phyloP scores from a whole-genome alignment of 805 yeast genomes.

The Yamadazyma takamatsuzukensis region DNA sequence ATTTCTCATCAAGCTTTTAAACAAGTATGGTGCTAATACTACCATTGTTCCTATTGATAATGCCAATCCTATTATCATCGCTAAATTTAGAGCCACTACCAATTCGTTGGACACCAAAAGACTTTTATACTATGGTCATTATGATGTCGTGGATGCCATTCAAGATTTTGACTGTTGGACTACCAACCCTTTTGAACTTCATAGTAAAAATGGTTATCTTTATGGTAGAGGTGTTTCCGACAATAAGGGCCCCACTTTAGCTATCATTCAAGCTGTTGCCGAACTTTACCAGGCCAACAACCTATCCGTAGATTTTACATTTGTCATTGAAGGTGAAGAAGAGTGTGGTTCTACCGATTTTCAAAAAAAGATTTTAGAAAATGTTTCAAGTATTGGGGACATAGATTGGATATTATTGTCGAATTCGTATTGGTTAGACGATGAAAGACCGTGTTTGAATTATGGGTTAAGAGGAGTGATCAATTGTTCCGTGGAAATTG shows the following conservation, averaged over 20 bases:
- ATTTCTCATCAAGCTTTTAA: conserved; percentile 58
- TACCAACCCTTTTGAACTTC: conserved; percentile 72
- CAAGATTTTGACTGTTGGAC: conserved; percentile 59
- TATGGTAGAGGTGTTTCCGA: conserved; percentile 93
- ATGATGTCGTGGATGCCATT: conserved; percentile 86
- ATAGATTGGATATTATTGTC: conserved; percentile 89
- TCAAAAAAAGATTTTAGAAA: conserved; percentile 54
- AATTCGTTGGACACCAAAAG: conserved; percentile 21
- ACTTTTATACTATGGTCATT: conserved; percentile 90
- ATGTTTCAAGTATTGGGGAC: conserved; percentile 47
- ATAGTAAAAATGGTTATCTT: conserved; percentile 77
- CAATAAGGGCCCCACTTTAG: conserved; percentile 89
- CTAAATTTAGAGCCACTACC: conserved; percentile 53
- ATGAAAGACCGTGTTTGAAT: conserved; percentile 82
- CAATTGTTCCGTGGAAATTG: conserved; percentile 68
- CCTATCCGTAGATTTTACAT: conserved; percentile 70
- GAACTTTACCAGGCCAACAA: conserved; percentile 51
- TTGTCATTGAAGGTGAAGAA: conserved; percentile 92
- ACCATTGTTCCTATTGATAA: conserved; percentile 69
- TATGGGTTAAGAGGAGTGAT: conserved; percentile 93
- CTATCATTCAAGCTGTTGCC: conserved; percentile 84
- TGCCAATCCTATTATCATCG: conserved; percentile 85
- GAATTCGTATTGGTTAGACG: conserved; percentile 93
- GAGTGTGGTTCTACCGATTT: conserved; percentile 91
- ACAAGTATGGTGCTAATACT: conserved; percentile 64